These are phyloP conservation scores for Laburnicola sp. DNA, from an alignment of 2,329 filamentous ascomycete species.

Conservation along the genomic window DNA sequence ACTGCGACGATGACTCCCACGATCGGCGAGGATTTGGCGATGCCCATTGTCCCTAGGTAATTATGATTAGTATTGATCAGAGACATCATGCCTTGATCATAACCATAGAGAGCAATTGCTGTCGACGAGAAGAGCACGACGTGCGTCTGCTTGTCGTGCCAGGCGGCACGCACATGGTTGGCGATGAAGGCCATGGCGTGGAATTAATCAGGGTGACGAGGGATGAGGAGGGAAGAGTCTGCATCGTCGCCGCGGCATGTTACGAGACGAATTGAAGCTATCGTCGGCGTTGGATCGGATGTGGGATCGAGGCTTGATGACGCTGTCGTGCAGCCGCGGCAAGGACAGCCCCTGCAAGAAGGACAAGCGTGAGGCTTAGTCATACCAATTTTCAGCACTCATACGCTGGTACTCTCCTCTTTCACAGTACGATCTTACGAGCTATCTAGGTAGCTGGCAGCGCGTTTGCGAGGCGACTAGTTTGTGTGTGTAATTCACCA, in stretches of 20 bases:
- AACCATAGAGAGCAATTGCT: conserved; percentile 59
- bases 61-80: conserved; percentile 56
- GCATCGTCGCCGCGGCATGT: conserved; percentile 3
- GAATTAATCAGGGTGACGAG: conserved; percentile 6
- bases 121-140: conserved; percentile 58
- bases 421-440: too few species aligned
- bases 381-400: too few species aligned
- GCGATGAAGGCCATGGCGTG: conserved; percentile 20
- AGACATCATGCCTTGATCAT: conserved; percentile 55
- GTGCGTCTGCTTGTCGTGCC: conserved; percentile 49
- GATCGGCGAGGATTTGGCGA: conserved; percentile 53
- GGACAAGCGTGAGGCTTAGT: too few species aligned
- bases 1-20: conserved; percentile 64
- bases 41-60: conserved; percentile 62
- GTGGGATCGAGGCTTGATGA: conserved; percentile 8
- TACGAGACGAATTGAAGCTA: conserved; percentile 3
- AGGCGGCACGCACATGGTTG: conserved; percentile 26
- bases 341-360: neutral
- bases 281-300: conserved; percentile 10
- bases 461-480: too few species aligned
- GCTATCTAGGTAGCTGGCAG: too few species aligned
- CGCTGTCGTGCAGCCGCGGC: conserved; percentile 9
- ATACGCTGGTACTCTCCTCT: too few species aligned
- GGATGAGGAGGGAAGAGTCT: neutral
- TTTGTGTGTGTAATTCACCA: too few species aligned